Evolutionary conservation across 1,284 basidiomycete genomes (phyloP), one percentile per base, ranked within the genome.

Genomic region (Chalciporus piperatoides): DNA sequence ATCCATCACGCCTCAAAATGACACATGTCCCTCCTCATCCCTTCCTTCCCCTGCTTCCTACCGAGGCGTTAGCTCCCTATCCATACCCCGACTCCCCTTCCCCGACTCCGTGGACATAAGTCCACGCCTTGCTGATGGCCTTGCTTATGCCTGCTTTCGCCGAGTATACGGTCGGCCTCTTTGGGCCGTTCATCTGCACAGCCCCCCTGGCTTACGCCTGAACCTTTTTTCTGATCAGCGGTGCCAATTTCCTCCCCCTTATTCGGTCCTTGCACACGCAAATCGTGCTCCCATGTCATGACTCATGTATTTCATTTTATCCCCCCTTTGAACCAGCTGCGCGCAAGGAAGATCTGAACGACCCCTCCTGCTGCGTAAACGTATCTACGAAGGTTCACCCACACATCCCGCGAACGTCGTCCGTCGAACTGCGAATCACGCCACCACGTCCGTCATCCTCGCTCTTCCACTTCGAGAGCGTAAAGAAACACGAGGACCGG

Each of bases 81-180:
- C 25, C 25, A 7, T 25, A 25, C 9, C 25, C 25, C 25, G 25
- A 25, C 8, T 6, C 42, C 41, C 4, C 4, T 23, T 23, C 21
- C 21, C 21, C 21, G 21, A 45, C 44, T 56, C 65, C 62, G 62
- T 64, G 62, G 62, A 68, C 44, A 64, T 64, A 65, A 54, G 46
- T 51, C 21, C 28, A 19, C 19, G 19, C 19, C 19, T 19, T 19
- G 19, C 19, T 1, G 3, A 23, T 23, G 21, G 21, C 21, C 21
- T 23, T 23, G 21, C 21, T 23, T 23, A 23, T 23, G 21, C 21
- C 21, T 23, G 14, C 12, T 12, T 11, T 30, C 46, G 11, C 33
- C 25, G 23, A 11, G 21, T 30, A 30, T 5, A 14, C 28, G 12
- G 28, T 5, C 2, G 11, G 11, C 27, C 9, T 10, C 32, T 30